phyloP scores from a whole-genome alignment of 164 flowering plant species.

The Warburgia ugandensis region DNA sequence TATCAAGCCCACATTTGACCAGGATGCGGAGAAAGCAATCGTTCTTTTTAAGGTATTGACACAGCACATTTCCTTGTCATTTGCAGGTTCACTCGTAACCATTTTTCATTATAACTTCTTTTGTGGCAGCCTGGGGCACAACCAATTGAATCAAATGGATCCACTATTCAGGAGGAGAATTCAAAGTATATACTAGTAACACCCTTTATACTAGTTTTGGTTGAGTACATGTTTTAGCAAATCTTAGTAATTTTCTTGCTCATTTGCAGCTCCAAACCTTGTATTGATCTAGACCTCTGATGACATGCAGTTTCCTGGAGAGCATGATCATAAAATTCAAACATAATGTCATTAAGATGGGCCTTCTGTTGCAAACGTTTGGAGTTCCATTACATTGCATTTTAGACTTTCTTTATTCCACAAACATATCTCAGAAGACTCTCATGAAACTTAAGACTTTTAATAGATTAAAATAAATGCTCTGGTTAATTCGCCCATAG shows the following conservation, averaged over 20 bases:
- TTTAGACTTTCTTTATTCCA: no score
- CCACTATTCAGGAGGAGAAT: constrained; percentile 45
- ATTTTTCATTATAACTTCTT: constrained; percentile 12
- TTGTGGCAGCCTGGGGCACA: constrained; percentile 58
- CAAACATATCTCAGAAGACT: no score
- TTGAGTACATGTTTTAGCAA: no score
- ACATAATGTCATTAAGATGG: background rate
- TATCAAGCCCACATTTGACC: constrained; percentile 30
- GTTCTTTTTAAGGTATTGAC: constrained; percentile 67
- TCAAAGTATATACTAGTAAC: constrained; percentile 52
- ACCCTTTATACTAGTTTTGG: no score
- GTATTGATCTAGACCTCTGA: background rate
- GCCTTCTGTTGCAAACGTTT: no score
- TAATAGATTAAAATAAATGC: no score
- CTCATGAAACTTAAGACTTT: no score
- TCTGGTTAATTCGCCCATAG: no score
- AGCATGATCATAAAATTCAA: background rate
- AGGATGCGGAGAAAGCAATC: constrained; percentile 78
- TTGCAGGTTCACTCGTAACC: background rate
- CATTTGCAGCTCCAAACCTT: no score
- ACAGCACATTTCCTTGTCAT: constrained; percentile 1
- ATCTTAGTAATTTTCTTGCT: no score
- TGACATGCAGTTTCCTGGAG: background rate
- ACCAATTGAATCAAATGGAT: constrained; percentile 47
- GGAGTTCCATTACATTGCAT: no score